Conservation (phyloP, 805 yeast genomes). For the Spathaspora sp. region DNA sequence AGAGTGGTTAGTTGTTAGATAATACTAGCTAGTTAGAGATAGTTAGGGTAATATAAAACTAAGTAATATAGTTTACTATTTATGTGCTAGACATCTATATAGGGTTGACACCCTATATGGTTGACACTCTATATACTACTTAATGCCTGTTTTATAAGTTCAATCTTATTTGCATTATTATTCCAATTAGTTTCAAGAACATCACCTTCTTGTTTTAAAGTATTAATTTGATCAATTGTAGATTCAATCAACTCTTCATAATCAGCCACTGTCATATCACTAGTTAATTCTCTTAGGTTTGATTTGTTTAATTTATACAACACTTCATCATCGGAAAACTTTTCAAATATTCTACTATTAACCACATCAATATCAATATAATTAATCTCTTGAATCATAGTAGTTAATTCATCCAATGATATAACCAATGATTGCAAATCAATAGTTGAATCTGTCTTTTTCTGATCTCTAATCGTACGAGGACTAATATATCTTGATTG, state of each 20-base stretch:
- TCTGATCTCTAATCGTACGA: background rate
- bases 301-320: slow-evolving; percentile 22
- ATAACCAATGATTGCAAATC: slow-evolving; percentile 15
- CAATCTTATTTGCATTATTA: slow-evolving; percentile 29
- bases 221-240: slow-evolving; percentile 22
- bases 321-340: slow-evolving; percentile 16
- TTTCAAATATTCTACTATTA: slow-evolving; percentile 18
- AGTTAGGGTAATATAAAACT: too few relatives aligned
- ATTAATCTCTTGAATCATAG: slow-evolving; percentile 16
- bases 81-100: too few relatives aligned
- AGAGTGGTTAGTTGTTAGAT: too few relatives aligned
- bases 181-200: slow-evolving; percentile 33
- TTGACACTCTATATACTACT: too few relatives aligned
- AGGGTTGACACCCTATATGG: too few relatives aligned
- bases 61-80: too few relatives aligned
- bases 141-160: slow-evolving; percentile 21
- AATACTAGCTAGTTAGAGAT: too few relatives aligned
- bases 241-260: slow-evolving; percentile 27
- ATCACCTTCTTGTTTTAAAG: slow-evolving; percentile 27
- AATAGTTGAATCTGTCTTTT: slow-evolving; percentile 3
- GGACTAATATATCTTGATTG: background rate
- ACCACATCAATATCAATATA: slow-evolving; percentile 11
- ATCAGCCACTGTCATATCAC: slow-evolving; percentile 19
- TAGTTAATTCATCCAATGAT: slow-evolving; percentile 16
- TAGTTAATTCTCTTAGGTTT: slow-evolving; percentile 15